Evolutionary conservation across 208 protist species (phyloP).

Genomic region (Acanthamoeba healyi): DNA sequence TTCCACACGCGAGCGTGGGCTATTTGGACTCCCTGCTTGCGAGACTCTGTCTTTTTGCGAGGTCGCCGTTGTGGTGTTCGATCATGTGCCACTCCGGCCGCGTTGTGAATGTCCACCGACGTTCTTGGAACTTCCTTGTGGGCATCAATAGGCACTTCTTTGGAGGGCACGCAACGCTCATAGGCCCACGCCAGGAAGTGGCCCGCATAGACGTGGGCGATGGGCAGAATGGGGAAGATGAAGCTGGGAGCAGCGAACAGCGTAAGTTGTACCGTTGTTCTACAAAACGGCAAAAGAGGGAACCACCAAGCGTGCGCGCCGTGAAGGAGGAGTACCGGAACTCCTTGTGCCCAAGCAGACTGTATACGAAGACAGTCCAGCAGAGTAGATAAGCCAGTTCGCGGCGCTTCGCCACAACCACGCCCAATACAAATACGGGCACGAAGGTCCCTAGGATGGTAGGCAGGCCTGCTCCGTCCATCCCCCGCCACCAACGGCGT

Average conservation of each 20-base stretch:
- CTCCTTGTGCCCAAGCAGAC: constrained; percentile 95
- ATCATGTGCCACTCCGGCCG: neutral
- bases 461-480: constrained; percentile 85
- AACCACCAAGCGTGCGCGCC: constrained; percentile 73
- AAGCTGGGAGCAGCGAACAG: constrained; percentile 72
- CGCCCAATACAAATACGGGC: constrained; percentile 63
- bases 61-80: neutral
- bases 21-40: too few relatives aligned
- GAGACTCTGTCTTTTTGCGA: too few relatives aligned
- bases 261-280: too few relatives aligned
- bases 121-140: too few relatives aligned
- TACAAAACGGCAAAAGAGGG: too few relatives aligned
- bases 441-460: constrained; percentile 78
- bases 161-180: neutral
- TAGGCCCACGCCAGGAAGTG: constrained; percentile 51
- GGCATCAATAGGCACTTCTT: too few relatives aligned
- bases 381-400: neutral
- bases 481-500: constrained; percentile 90
- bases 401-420: neutral
- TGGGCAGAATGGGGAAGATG: constrained; percentile 84
- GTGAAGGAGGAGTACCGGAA: constrained; percentile 92
- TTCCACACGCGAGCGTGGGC: neutral
- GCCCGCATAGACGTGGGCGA: constrained; percentile 76
- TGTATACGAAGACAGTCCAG: constrained; percentile 91
- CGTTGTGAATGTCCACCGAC: neutral